phyloP scores from a whole-genome alignment of 73 alveolate species.

The Paramecium tetraurelia region DNA sequence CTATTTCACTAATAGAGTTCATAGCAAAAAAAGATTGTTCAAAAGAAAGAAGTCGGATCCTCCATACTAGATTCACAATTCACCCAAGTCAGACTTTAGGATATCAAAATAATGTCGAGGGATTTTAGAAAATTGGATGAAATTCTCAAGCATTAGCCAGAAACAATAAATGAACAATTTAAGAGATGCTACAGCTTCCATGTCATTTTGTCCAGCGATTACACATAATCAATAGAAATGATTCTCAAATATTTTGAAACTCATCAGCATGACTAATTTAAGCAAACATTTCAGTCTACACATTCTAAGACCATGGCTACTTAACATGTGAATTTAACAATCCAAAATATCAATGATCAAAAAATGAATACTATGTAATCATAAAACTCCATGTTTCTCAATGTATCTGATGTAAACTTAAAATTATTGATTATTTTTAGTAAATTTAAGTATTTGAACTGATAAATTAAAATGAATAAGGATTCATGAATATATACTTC shows the following conservation, averaged over 20 bases:
- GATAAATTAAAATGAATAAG: conserved; percentile 2
- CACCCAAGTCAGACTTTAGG: conserved; percentile 6
- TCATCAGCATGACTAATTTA: background rate
- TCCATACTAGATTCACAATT: background rate
- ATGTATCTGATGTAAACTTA: conserved; percentile 1
- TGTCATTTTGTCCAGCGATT: background rate
- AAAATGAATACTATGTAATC: background rate
- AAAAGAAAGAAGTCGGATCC: background rate
- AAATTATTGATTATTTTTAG: background rate
- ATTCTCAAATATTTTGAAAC: background rate
- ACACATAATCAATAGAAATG: background rate
- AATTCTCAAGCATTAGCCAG: background rate
- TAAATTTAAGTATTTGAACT: background rate
- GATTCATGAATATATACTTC: background rate
- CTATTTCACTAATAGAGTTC: background rate
- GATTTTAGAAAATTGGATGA: background rate
- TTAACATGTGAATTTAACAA: background rate
- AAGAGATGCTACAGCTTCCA: background rate
- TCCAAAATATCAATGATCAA: background rate
- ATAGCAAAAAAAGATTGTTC: background rate
- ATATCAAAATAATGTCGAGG: background rate
- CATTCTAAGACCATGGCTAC: background rate
- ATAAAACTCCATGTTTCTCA: background rate
- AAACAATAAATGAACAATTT: background rate
- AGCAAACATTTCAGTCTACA: background rate